Evolutionary conservation across 106 monocot species (phyloP).

Genomic region (Dendrobium catenatum): DNA sequence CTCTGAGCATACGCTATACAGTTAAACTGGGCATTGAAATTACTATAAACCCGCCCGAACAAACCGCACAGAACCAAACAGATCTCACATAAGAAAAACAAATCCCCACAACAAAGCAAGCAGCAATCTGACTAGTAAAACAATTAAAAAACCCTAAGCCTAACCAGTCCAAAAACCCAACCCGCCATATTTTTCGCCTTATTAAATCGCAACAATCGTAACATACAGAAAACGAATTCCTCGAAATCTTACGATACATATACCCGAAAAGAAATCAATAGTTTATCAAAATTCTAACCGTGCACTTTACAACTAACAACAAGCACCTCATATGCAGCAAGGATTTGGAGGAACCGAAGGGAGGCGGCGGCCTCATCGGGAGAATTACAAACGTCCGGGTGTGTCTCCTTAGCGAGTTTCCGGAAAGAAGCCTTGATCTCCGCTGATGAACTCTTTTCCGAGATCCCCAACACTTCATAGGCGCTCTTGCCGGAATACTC

Average conservation of each 20-base stretch:
- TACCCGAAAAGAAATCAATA: not conserved
- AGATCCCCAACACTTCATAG: constrained; percentile 72
- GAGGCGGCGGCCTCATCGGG: constrained; percentile 20
- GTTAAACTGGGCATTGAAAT: no score
- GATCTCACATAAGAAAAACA: no score
- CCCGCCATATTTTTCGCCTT: not conserved
- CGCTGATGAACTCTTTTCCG: constrained; percentile 47
- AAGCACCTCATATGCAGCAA: constrained; percentile 82
- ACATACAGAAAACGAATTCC: not conserved
- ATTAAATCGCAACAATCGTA: not conserved
- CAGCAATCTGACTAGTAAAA: no score
- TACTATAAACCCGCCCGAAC: no score
- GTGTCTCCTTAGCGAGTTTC: constrained; percentile 80
- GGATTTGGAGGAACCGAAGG: constrained; percentile 62
- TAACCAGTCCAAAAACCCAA: not conserved
- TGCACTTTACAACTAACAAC: not conserved
- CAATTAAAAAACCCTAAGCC: not conserved
- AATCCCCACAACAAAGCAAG: no score
- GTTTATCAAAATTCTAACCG: not conserved
- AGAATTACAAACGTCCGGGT: constrained; percentile 53
- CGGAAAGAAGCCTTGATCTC: constrained; percentile 86
- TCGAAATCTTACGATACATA: not conserved
- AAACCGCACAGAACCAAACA: no score
- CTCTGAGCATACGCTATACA: no score
- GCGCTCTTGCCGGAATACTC: constrained; percentile 47